A percentile compares a stretch with the other conserved stretches of the same genome.
These are phyloP conservation scores for Turritis glabra DNA, from an alignment of 345 rosid genomes.

Conservation along the genomic window DNA sequence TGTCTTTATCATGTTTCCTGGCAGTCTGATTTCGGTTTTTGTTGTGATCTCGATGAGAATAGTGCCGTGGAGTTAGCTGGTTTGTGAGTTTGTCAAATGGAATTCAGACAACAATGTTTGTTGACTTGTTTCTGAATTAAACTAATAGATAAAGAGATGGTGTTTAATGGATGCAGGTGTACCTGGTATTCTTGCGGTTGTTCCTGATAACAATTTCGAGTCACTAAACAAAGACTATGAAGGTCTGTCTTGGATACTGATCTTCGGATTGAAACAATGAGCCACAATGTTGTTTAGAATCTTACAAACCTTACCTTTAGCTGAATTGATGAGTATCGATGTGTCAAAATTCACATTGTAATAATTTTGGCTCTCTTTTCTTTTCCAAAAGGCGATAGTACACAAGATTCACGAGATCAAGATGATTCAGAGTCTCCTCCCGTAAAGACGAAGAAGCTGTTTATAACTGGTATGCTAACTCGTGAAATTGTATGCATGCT, in stretches of 20 bases:
- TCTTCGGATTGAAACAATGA: background rate
- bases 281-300: background rate
- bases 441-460: constrained; percentile 76
- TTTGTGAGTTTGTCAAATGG: constrained; percentile 38
- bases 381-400: constrained; percentile 14
- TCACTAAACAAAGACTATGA: constrained; percentile 69
- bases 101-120: constrained; percentile 15
- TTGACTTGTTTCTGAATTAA: background rate
- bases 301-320: background rate
- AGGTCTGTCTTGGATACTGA: constrained; percentile 48
- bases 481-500: constrained; percentile 10
- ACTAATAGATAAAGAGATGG: background rate
- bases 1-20: constrained; percentile 89
- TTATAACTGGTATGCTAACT: constrained; percentile 71
- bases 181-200: constrained; percentile 86
- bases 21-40: constrained; percentile 73
- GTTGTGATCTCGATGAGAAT: constrained; percentile 81
- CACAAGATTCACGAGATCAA: constrained; percentile 16
- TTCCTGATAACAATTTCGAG: constrained; percentile 60
- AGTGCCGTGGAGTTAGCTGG: constrained; percentile 74
- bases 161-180: constrained; percentile 53
- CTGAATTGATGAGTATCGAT: background rate
- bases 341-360: background rate
- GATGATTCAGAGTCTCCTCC: constrained; percentile 44
- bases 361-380: constrained; percentile 8